phyloP scores from a whole-genome alignment of 1,284 basidiomycete species.

The Sphaerobolus stellatus region DNA sequence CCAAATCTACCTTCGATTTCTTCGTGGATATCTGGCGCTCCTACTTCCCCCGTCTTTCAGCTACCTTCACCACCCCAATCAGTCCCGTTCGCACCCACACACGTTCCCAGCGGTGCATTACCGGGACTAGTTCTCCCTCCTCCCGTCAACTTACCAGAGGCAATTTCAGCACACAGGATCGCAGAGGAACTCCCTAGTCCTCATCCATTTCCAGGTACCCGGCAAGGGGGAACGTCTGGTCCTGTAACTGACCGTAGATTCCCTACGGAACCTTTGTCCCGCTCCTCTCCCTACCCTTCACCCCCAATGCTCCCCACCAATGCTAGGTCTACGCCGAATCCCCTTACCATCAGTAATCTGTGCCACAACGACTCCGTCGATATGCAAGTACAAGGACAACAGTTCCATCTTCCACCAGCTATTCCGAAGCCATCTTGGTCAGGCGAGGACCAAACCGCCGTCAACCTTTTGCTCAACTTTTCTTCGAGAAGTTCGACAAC shows the following conservation, averaged over 20 bases:
- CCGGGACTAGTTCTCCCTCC: conserved; percentile 41
- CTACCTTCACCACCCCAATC: conserved; percentile 50
- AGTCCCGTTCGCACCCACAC: conserved; percentile 32
- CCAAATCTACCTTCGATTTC: conserved; percentile 12
- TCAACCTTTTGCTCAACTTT: conserved; percentile 64
- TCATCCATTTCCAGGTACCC: no score
- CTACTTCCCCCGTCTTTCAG: conserved; percentile 38
- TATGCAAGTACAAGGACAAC: no score
- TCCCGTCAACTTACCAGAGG: conserved; percentile 25
- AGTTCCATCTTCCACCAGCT: neutral
- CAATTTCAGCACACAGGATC: no score
- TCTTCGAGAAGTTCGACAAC: conserved; percentile 8
- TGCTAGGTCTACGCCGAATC: neutral
- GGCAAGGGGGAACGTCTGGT: no score
- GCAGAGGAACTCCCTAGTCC: no score
- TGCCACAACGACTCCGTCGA: no score
- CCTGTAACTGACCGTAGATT: no score
- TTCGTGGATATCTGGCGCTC: conserved; percentile 4
- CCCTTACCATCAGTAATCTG: neutral
- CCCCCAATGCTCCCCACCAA: neutral
- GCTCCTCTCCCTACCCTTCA: no score
- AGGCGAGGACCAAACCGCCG: conserved; percentile 68
- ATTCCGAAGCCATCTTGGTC: conserved; percentile 35
- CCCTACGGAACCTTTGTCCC: no score
- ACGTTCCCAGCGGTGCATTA: conserved; percentile 12